Evolutionary conservation across 2,329 filamentous ascomycete species (phyloP).

Genomic region (Fusarium sp.): DNA sequence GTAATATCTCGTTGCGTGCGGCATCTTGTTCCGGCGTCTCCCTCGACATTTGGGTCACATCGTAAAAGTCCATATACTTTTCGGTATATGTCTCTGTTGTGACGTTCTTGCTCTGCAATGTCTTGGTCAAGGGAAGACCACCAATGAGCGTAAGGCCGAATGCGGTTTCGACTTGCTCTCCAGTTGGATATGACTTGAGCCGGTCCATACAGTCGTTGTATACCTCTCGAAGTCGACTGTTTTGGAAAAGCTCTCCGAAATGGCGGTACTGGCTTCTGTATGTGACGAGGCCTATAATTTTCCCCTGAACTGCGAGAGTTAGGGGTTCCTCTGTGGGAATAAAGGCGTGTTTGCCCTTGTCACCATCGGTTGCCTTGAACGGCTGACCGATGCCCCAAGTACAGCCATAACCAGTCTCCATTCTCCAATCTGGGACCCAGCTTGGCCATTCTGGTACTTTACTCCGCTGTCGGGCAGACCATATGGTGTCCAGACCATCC

Average conservation of each 20-base stretch:
- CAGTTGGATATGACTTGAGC: slow-evolving; percentile 21
- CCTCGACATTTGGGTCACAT: slow-evolving; percentile 3
- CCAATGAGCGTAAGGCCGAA: slow-evolving; percentile 27
- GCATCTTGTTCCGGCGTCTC: background rate
- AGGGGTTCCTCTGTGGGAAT: background rate
- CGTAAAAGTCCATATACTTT: slow-evolving; percentile 23
- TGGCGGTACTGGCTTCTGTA: slow-evolving; percentile 29
- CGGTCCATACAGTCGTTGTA: slow-evolving; percentile 13
- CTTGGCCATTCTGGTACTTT: slow-evolving; percentile 25
- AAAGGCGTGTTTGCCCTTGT: slow-evolving; percentile 9
- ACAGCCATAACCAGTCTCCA: slow-evolving; percentile 29
- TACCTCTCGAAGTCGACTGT: slow-evolving; percentile 2
- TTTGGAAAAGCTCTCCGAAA: slow-evolving; percentile 10
- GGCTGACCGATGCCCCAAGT: slow-evolving; percentile 27
- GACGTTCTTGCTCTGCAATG: background rate
- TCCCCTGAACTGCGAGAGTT: slow-evolving; percentile 11
- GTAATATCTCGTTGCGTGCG: background rate
- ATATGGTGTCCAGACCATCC: slow-evolving; percentile 21
- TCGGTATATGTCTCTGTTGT: slow-evolving; percentile 15
- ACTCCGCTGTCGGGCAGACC: slow-evolving; percentile 27
- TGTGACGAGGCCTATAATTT: slow-evolving; percentile 1
- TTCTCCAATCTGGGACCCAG: slow-evolving; percentile 37
- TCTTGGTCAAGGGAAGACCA: slow-evolving; percentile 1
- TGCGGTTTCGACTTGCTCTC: slow-evolving; percentile 22
- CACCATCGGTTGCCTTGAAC: background rate